Evolutionary conservation across 306 rosid genomes (phyloP), one percentile per base, ranked within the genome.

Genomic region (Gillenia trifoliata): DNA sequence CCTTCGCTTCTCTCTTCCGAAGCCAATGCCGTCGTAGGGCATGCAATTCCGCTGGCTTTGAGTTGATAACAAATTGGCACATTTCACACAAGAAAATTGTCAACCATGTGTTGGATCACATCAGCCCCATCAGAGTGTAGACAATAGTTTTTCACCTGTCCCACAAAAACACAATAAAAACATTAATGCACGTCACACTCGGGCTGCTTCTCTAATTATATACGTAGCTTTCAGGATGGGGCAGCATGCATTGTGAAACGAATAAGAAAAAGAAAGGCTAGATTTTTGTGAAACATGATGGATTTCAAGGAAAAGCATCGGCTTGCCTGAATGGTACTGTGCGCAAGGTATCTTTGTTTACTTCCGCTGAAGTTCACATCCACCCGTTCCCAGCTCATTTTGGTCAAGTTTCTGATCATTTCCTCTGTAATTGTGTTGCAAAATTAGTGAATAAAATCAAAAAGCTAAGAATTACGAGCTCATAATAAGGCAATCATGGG

Each of bases 51-150:
- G 29, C 70, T 68, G 54, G 55, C 34, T 56, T 66, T 79, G 31
- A 36, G 8, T 47, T 59, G 19, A 40, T 17, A 40, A 25, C 50
- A 41, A 71, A 38, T 49, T 26, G 38, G 65, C 30, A 55, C 12
- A 28, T 67, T 45, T 74, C 83, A 88, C 47, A 91, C 45, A 60
- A 68, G 80, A 82, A 91, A 93, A 70, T 82, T 85, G 79, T 93
- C 96, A 49, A 93, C 78, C 92, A 88, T 89, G 77, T 93, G 98
- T 62, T 87, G 88, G 75, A 93, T 71, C 82, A 93, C 97, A 45
- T 92, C 89, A 61, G 81, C 89, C 75, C 98, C 98, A 4, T 85
- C 92, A 3, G 90, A 89, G 75, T 88, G 80, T 43, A 84, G 72
- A 55, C 85, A 50, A 69, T 79, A 79, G 33, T 28, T 78, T 55